Evolutionary conservation across 768 basidiomycete species (phyloP), one percentile per base, ranked within the genome.

Genomic region (Favolaschia claudopus): DNA sequence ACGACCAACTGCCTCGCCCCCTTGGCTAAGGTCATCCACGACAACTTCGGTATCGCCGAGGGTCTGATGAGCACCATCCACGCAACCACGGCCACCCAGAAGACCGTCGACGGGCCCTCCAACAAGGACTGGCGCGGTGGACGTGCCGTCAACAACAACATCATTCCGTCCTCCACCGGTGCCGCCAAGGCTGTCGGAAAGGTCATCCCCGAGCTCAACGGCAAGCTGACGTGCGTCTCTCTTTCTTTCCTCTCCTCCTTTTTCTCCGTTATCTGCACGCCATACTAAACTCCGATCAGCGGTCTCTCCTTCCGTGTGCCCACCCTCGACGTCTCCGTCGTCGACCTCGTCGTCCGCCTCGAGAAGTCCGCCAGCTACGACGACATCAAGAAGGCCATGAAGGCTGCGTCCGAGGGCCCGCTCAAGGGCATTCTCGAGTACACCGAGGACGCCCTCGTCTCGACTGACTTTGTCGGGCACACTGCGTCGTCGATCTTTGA

Each of bases 1-100:
- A 99, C 96, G 42, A 99, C 96, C 77, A 99, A 99, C 89, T 99
- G 96, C 79, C 87, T 99, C 58, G 96, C 96, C n/a, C 95, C 96
- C 63, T 87, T 99, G 61, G 96, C 96, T 76, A 99, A 99, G 85
- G 90, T 98, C 76, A 84, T 99, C 82, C 69, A 99, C 79, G 97
- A 99, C 87, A 95, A 93, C 62, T 98, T 93, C 71, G 93, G 91
- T 69, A 96, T 99, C 70, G 84, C 92, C 60, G 96, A 99, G 82
- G 96, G 92, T 72, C 85, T 99, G 75, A 99, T 99, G 97, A 96
- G 92, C 79, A 98, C 96, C 69, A 92, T 99, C 69, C 96, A 99
- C 76, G 89, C 96, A 38, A 95, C 95, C 67, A 97, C 95, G 45
- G 95, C 95, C 48, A 96, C 95, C 57, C 92, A 95, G 76, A 94